A percentile compares a stretch with the other conserved stretches of the same genome.
Conservation (phyloP, 1,139 yeast genomes). For the Suhomyces guaymorum region DNA sequence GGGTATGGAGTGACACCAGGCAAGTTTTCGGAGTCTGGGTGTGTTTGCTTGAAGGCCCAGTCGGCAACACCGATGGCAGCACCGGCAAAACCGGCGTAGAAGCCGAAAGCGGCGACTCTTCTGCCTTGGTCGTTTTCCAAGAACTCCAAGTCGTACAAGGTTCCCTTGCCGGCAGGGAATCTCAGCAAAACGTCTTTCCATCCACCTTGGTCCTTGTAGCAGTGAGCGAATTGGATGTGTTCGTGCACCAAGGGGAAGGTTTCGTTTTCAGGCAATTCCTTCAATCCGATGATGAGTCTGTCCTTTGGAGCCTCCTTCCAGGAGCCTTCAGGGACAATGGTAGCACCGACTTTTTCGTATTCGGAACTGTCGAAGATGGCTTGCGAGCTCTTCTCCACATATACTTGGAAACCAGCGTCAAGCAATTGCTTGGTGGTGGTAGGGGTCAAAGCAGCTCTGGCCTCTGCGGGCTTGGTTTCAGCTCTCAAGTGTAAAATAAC, state of each 20-base stretch:
- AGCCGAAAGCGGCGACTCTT: constrained; percentile 98
- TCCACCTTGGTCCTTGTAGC: constrained; percentile 96
- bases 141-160: constrained; percentile 89
- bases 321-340: constrained; percentile 86
- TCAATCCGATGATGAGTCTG: constrained; percentile 86
- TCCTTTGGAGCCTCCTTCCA: constrained; percentile 92
- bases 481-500: constrained; percentile 84
- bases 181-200: constrained; percentile 90
- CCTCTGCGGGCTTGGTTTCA: constrained; percentile 95
- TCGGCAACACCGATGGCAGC: constrained; percentile 94
- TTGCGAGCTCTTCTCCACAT: constrained; percentile 83
- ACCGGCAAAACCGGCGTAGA: constrained; percentile 98
- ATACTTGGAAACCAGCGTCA: constrained; percentile 86
- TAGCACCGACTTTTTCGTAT: constrained; percentile 79
- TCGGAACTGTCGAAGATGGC: constrained; percentile 77
- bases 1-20: constrained; percentile 82
- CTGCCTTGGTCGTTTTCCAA: constrained; percentile 92
- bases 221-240: constrained; percentile 97
- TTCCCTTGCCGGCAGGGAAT: constrained; percentile 90
- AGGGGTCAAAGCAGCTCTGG: constrained; percentile 96
- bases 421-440: constrained; percentile 79
- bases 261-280: constrained; percentile 90
- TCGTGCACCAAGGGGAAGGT: constrained; percentile 90
- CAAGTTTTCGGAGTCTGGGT: constrained; percentile 61
- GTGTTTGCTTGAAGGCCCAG: constrained; percentile 89